A percentile compares a stretch with the other conserved stretches of the same genome.
phyloP scores from a whole-genome alignment of 371 early-diverging fungal genomes.

The Mucor saturninus region DNA sequence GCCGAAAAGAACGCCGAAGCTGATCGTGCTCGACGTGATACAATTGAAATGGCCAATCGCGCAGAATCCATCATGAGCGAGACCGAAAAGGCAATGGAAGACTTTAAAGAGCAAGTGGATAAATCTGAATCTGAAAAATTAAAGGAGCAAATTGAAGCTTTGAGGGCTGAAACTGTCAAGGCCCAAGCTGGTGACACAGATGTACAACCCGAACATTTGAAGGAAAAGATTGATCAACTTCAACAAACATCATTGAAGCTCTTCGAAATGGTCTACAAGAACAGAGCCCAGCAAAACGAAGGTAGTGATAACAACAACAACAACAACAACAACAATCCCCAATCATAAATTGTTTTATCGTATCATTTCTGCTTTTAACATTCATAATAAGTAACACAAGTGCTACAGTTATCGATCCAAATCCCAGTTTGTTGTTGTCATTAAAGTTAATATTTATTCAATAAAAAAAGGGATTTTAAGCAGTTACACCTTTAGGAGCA shows the following conservation, averaged over 20 bases:
- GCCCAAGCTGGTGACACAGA: slow-evolving; percentile 68
- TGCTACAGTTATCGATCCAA: slow-evolving; percentile 6
- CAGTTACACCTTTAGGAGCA: background rate
- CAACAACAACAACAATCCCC: slow-evolving; percentile 13
- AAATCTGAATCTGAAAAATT: slow-evolving; percentile 82
- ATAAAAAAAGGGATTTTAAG: background rate
- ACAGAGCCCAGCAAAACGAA: slow-evolving; percentile 47
- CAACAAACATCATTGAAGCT: slow-evolving; percentile 91
- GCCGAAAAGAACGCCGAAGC: slow-evolving; percentile 91
- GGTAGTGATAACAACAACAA: slow-evolving; percentile 6
- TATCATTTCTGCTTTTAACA: too few species aligned
- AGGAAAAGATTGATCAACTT: slow-evolving; percentile 79
- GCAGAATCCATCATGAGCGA: slow-evolving; percentile 92
- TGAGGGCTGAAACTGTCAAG: slow-evolving; percentile 74
- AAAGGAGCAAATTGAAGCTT: slow-evolving; percentile 75
- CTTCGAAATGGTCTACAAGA: slow-evolving; percentile 97
- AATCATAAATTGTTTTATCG: slow-evolving; percentile 3
- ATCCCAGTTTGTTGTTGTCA: background rate
- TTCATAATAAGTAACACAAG: background rate
- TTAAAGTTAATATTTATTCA: background rate
- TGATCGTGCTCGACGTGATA: slow-evolving; percentile 91
- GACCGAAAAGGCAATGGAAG: slow-evolving; percentile 92
- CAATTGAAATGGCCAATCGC: slow-evolving; percentile 92
- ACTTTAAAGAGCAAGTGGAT: slow-evolving; percentile 94
- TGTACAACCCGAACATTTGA: slow-evolving; percentile 72